These are phyloP conservation scores for Chenopodium berlandieri DNA, from an alignment of 148 eudicot species.

Conservation along the genomic window DNA sequence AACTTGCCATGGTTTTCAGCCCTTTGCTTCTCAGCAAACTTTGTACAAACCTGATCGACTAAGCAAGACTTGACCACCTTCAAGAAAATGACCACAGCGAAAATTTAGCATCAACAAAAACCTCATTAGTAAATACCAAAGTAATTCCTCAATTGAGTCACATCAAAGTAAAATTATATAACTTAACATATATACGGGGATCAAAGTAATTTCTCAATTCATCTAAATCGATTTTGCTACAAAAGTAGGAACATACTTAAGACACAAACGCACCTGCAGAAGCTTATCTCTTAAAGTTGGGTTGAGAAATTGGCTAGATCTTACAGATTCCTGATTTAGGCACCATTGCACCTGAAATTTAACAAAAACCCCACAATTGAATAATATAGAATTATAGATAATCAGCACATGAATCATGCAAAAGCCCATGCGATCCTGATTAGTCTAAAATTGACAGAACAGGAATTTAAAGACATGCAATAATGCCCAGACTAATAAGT, in stretches of 20 bases:
- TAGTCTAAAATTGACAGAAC: constrained; percentile 22
- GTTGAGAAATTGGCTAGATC: constrained; percentile 22
- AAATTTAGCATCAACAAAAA: not conserved
- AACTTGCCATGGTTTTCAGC: constrained; percentile 30
- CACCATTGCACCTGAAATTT: constrained; percentile 31
- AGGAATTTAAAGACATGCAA: not conserved
- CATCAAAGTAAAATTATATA: not conserved
- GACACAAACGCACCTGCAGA: constrained; percentile 26
- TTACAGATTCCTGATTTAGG: constrained; percentile 30
- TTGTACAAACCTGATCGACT: constrained; percentile 30
- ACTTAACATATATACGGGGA: not conserved
- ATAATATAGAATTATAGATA: constrained; percentile 8
- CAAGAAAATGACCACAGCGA: constrained; percentile 11
- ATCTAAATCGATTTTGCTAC: not conserved
- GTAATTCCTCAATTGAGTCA: not conserved
- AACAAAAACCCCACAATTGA: not conserved
- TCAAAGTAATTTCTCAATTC: not conserved
- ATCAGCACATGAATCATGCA: constrained; percentile 32
- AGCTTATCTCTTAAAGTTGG: constrained; percentile 17
- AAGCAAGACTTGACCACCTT: constrained; percentile 29
- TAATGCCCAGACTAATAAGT: not conserved
- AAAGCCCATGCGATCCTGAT: constrained; percentile 38
- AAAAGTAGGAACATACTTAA: not conserved
- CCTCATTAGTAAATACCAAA: not conserved
- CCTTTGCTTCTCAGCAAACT: constrained; percentile 27